Evolutionary conservation across 2,329 filamentous ascomycete species (phyloP).

Genomic region (Fusarium cyanostomum): DNA sequence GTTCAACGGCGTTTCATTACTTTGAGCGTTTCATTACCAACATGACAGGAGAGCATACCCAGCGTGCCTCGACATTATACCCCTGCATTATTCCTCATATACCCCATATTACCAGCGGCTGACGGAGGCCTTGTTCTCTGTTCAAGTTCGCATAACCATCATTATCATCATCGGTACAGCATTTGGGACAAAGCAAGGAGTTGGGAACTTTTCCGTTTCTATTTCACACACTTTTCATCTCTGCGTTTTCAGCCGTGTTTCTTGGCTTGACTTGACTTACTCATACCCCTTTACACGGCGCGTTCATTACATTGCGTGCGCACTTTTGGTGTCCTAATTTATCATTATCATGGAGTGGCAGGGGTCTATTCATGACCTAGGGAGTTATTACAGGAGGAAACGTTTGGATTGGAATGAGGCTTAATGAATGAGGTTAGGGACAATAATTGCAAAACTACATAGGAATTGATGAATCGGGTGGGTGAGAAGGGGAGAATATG

Average conservation of each 20-base stretch:
- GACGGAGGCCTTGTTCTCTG: not conserved
- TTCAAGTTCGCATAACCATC: slow-evolving; percentile 15
- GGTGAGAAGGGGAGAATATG: slow-evolving; percentile 9
- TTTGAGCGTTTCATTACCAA: slow-evolving; percentile 28
- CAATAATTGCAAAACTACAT: slow-evolving; percentile 10
- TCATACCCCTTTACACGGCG: slow-evolving; percentile 31
- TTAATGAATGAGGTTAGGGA: slow-evolving; percentile 6
- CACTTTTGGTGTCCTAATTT: slow-evolving; percentile 12
- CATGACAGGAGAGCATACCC: slow-evolving; percentile 27
- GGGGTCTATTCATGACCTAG: not conserved
- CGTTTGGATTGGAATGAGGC: slow-evolving; percentile 21
- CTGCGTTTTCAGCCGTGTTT: slow-evolving; percentile 13
- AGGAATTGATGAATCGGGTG: slow-evolving; percentile 19
- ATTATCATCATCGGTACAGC: slow-evolving; percentile 31
- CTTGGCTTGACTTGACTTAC: slow-evolving; percentile 20
- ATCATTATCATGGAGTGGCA: slow-evolving; percentile 5
- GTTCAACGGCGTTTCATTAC: slow-evolving; percentile 30
- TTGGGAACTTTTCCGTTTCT: slow-evolving; percentile 36
- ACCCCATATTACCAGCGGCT: not conserved
- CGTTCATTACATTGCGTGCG: slow-evolving; percentile 9
- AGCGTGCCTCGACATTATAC: slow-evolving; percentile 33
- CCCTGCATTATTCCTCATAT: slow-evolving; percentile 13
- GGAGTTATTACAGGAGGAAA: not conserved
- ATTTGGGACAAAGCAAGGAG: slow-evolving; percentile 42
- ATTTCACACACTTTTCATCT: slow-evolving; percentile 25